Evolutionary conservation across 352 stramenopile genomes (phyloP), one percentile per base, ranked within the genome.

Genomic region (Achlya hypogyna): DNA sequence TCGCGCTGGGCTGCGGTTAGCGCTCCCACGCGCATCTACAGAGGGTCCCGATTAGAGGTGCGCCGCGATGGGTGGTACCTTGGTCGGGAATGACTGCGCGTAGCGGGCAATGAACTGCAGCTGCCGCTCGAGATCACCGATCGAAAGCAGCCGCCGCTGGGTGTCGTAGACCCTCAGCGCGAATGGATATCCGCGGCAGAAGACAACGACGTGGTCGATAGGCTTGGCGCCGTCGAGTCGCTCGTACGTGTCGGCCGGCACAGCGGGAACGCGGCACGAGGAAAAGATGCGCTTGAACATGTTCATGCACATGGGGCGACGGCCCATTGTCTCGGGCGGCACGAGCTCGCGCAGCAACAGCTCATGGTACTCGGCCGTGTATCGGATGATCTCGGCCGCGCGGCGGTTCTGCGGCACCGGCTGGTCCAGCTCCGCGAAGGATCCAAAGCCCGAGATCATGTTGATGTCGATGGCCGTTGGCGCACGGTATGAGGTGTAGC

Each of bases 401-500:
- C 79, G 74, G 62, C 78, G 78, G 4, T 77, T 74, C 63, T 82
- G 77, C 10, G 81, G 82, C 2, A 84, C 75, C 23, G 82, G 78
- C 16, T 79, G 74, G 25, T 87, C 84, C 27, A 91, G 90, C 65
- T 97, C 91, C 64, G 96, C 81, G 20, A 86, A 86, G 49, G 97
- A 96, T n/a, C 97, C 88, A 70, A 98, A 97, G 71, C 96, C 97
- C 65, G 97, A 98, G 29, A 90, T 88, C 72, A 98, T 96, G 72
- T 97, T 98, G 66, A 98, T 86, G 40, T 95, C 93, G 28, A 97
- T 74, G 1, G 89, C 88, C 72, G 97, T 96, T 63, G 94, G 72
- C 49, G 81, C 85, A 20, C 76, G 79, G 51, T 86, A 79, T 62
- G 77, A 87, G 45, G 87, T 56, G 63, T 89, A 89, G 22, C 25